Base-by-base conservation (phyloP, 345 rosid species). In the Eucalyptus marginata region DNA sequence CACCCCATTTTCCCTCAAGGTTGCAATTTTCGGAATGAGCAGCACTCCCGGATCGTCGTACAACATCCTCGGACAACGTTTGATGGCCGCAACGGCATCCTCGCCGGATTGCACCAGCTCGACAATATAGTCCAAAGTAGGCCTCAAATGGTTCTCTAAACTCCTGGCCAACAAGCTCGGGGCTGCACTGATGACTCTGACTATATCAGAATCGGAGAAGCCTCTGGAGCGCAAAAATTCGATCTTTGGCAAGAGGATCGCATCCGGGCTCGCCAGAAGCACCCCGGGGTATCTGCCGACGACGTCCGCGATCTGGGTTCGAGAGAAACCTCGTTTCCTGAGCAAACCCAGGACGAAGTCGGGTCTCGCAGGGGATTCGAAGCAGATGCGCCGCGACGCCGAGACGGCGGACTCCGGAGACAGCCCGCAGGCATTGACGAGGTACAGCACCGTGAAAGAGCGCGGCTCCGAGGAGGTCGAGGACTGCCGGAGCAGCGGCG, bases 211-310 rank as follows among this genome's bases (percentile, higher is more conserved):
- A 18, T 29, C 49, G 16, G 94, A 91, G 18, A 91, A 10, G 7
- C 94, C 94, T 88, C 84, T 88, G 31, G 94, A 94, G 33, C 22
- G 4, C 20, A 92, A 88, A 79, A 92, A 91, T 9, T 94, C 87
- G 13, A 93, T 27, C 47, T 94, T 93, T 8, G 87, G 40, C 62
- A 71, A 51, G 88, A 93, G 90, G 51, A 71, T 71, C 46, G 27
- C 89, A 79, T 80, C 92, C 20, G 88, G 93, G 20, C 84, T 56
- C 64, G 5, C 3, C 5, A 54, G 11, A 13, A 93, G 90, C 49
- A 90, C 3, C 17, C 2, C 2, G 22, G 93, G 92, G 18, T 5
- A 4, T 88, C 40, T 89, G 54, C n/a, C 58, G 40, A 90, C 51
- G 20, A 92, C 31, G 15, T 36, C 22, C 16, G 90, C 52, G 43